Base-by-base conservation (phyloP, 371 early-diverging fungal species). In the Mortierella polycephala region DNA sequence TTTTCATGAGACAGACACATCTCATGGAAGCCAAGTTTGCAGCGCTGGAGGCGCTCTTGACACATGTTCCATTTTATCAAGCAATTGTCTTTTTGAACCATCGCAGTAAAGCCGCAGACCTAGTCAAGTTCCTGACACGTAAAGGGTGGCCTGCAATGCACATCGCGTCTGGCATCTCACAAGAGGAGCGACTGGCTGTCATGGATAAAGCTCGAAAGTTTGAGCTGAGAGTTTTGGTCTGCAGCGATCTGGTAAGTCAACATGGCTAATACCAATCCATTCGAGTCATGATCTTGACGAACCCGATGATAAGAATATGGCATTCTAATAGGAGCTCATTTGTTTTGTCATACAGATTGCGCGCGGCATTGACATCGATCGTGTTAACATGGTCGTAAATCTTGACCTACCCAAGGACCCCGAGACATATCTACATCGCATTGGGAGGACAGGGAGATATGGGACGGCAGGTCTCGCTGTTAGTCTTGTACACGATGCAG, bases 361-460 rank as follows among this genome's bases (percentile, higher is more conserved):
- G 10, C 81, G 92, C 44, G 92, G 92, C 11, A 85, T 92, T 60
- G 92, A 92, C 60, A 81, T 86, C 42, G 82, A 85, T 14, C 87
- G 89, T 50, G 90, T 92, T 18, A 87, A 87, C 68, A 65, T 92
- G 50, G 90, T 91, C 5, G 83, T 92, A 23, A 91, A 89, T 60
- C 82, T 83, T 67, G 92, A 91, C 62, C 61, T 91, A 30, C 92
- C 92, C 21, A 74, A 71, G 57, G 85, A 84, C 55, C 76, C 83
- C 42, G 89, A 88, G 67, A 89, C 89, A 9, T 92, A 91, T 57
- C 69, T 91, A 18, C 91, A 91, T 59, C 82, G 92, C 44, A 85
- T 92, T 45, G 92, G 92, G n/a, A 83, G 92, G 61, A 88, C 91
- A 56, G 92, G 92, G n/a, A 81, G 92, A 49, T 92, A 88, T 69